Percentiles rank a stretch among this genome's conserved stretches.
These are phyloP conservation scores for Nitzschia sp. DNA, from an alignment of 108 stramenopile species.

Conservation along the genomic window DNA sequence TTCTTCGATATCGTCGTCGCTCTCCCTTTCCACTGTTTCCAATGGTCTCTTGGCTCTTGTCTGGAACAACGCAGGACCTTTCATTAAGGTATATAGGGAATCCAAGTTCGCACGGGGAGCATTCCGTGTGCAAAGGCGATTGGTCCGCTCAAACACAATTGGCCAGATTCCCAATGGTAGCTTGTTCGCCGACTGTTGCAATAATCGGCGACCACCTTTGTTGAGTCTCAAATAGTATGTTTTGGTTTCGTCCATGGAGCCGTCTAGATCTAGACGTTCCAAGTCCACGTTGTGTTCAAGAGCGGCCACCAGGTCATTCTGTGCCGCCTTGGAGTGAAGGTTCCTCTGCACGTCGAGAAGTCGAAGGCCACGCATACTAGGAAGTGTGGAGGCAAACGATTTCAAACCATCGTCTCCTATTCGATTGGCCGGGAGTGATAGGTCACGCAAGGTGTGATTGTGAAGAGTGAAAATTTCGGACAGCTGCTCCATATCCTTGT, in stretches of 20 bases:
- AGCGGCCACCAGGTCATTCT: conserved; percentile 16
- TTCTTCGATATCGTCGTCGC: conserved; percentile 5
- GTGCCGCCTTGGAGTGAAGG: conserved; percentile 5
- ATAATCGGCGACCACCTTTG: conserved; percentile 21
- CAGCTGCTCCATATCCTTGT: conserved; percentile 19
- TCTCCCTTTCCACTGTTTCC: background rate
- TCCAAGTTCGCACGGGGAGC: conserved; percentile 14
- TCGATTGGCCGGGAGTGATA: conserved; percentile 24
- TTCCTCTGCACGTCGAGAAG: conserved; percentile 22
- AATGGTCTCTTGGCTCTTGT: background rate
- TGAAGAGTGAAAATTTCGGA: conserved; percentile 7
- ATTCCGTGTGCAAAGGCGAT: conserved; percentile 9
- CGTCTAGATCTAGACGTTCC: conserved; percentile 32
- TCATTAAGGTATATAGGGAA: conserved; percentile 2
- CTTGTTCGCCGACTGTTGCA: conserved; percentile 6
- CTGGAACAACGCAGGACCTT: conserved; percentile 22
- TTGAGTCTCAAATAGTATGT: conserved; percentile 22
- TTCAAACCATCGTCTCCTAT: conserved; percentile 18
- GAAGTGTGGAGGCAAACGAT: conserved; percentile 9
- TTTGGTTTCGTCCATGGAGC: conserved; percentile 17
- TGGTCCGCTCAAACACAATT: conserved; percentile 19
- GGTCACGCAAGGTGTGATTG: conserved; percentile 3
- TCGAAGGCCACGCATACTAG: conserved; percentile 8
- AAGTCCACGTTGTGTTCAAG: conserved; percentile 21
- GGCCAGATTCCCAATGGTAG: conserved; percentile 18